Conservation (phyloP, 1,284 basidiomycete genomes). For the Tilletia indica region DNA sequence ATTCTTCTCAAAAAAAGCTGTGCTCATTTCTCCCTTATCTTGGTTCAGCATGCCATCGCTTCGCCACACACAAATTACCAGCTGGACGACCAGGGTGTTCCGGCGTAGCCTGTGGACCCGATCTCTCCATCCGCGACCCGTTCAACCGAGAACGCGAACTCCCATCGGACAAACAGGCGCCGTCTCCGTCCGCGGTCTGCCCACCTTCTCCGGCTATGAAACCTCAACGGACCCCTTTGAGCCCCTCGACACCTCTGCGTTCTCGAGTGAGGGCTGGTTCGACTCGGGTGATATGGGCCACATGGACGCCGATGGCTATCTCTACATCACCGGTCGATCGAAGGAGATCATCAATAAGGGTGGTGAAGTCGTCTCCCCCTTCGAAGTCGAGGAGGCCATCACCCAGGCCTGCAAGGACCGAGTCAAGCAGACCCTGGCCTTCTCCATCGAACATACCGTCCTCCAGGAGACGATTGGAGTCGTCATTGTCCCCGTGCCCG, state of each 20-base stretch:
- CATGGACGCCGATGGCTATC: constrained; percentile 55
- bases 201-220: constrained; percentile 55
- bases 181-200: constrained; percentile 52
- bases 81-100: constrained; percentile 54
- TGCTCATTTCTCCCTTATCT: not conserved
- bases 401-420: constrained; percentile 52
- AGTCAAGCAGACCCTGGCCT: constrained; percentile 54
- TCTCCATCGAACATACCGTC: constrained; percentile 55
- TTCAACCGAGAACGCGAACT: constrained; percentile 52
- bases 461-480: constrained; percentile 56
- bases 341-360: constrained; percentile 57
- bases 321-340: constrained; percentile 55
- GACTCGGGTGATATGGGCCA: constrained; percentile 56
- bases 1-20: not conserved
- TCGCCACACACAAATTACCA: constrained; percentile 54
- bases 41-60: constrained; percentile 50
- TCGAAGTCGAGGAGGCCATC: constrained; percentile 55
- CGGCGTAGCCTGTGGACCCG: constrained; percentile 54
- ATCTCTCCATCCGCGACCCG: constrained; percentile 53
- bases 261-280: constrained; percentile 55
- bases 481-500: constrained; percentile 53
- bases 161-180: constrained; percentile 51
- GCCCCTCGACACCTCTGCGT: constrained; percentile 51
- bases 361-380: constrained; percentile 56
- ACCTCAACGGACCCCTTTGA: constrained; percentile 41